Base-by-base conservation (phyloP, 192 early-diverging fungal species). In the Oehlia diaphana region DNA sequence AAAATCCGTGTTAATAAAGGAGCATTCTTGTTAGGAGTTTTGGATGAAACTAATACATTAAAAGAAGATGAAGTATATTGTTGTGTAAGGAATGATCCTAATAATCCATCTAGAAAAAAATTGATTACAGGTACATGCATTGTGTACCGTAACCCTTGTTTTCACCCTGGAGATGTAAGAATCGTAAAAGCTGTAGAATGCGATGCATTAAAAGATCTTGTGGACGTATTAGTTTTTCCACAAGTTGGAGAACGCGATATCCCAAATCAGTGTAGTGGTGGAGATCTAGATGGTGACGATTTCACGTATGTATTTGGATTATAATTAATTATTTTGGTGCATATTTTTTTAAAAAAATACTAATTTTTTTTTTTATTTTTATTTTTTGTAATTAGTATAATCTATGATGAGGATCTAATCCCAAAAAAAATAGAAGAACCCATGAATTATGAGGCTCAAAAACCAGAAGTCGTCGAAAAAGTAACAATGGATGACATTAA, bases 201-300 rank as follows among this genome's bases (percentile, higher is more conserved):
- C 37, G 83, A 80, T 2, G 77, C 76, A 3, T 70, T 92, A 19
- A 76, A 44, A 28, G 77, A 91, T 78, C 78, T 92, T 3, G 72
- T 77, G 9, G 91, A 95, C 77, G 94, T 95, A 2, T 82, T 95
- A 4, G 94, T 94, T 0, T 95, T 95, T 76, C 87, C 91, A n/a
- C 83, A 88, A 39, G 80, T 86, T 28, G 94, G 94, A 0, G 71
- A 86, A 7, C 87, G 94, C 4, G 90, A 91, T 72, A 84, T 94
- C 35, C 92, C 93, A 1, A 93, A 89, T 63, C 90, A 91, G 89
- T 92, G 94, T 74, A 87, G 88, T 74, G 94, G 94, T 58, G 94
- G 94, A 8, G 94, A 95, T 85, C 79, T 95, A 10, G 94, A 94
- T 74, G 94, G 94, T 31, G 94, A 95, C 84, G 88, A 89, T 79